phyloP scores from a whole-genome alignment of 345 rosid genomes.

The Ceriops decandra region DNA sequence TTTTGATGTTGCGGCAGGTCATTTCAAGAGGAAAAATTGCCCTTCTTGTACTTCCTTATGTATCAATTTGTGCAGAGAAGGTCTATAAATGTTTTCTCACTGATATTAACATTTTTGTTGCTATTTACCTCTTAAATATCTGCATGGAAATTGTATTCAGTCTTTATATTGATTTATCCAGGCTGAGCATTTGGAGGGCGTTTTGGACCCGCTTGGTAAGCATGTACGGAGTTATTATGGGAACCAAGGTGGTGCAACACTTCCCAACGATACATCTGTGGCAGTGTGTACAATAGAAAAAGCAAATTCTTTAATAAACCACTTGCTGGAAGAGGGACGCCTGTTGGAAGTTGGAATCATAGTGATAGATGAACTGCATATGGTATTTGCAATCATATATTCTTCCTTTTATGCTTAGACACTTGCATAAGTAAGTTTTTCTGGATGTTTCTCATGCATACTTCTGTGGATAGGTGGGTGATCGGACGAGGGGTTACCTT shows the following conservation, averaged over 20 bases:
- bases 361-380: slow-evolving; percentile 96
- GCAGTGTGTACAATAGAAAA: slow-evolving; percentile 99
- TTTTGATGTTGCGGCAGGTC: slow-evolving; percentile 88
- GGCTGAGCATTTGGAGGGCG: slow-evolving; percentile 92
- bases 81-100: slow-evolving; percentile 30
- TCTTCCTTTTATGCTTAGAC: not conserved
- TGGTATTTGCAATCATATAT: slow-evolving; percentile 45
- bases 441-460: slow-evolving; percentile 17
- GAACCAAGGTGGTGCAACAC: slow-evolving; percentile 95
- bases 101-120: slow-evolving; percentile 14
- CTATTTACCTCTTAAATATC: slow-evolving; percentile 5
- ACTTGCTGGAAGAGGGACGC: slow-evolving; percentile 93
- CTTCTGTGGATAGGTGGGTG: slow-evolving; percentile 68
- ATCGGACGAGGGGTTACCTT: slow-evolving; percentile 93
- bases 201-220: slow-evolving; percentile 90
- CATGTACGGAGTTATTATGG: slow-evolving; percentile 92
- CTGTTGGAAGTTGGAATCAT: slow-evolving; percentile 88
- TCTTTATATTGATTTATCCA: slow-evolving; percentile 25
- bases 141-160: not conserved
- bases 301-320: slow-evolving; percentile 84
- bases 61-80: slow-evolving; percentile 94
- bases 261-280: slow-evolving; percentile 91
- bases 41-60: slow-evolving; percentile 93
- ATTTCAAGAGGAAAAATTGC: slow-evolving; percentile 80
- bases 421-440: not conserved